Conservation (phyloP, 163 green algal species). For the Picocystis sp. region DNA sequence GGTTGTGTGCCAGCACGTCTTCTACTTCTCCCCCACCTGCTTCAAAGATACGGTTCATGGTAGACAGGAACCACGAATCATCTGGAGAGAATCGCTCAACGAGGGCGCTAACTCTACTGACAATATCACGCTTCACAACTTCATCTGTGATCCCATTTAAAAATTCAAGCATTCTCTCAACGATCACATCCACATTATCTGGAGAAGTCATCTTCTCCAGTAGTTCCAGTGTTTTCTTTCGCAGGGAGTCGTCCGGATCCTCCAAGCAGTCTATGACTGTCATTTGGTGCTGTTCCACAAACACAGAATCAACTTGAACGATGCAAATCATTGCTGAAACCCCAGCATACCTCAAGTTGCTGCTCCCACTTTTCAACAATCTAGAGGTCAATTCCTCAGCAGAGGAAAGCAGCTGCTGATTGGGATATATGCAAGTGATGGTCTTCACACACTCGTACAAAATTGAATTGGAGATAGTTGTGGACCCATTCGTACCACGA, state of each 20-base stretch:
- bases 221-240: constrained; percentile 86
- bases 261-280: constrained; percentile 85
- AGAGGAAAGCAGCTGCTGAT: constrained; percentile 48
- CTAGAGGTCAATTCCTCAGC: constrained; percentile 42
- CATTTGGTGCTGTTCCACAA: constrained; percentile 58
- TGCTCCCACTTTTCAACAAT: constrained; percentile 46
- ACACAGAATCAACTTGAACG: constrained; percentile 47
- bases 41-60: constrained; percentile 6
- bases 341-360: constrained; percentile 86
- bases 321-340: constrained; percentile 66
- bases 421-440: constrained; percentile 74
- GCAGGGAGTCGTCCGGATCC: constrained; percentile 80
- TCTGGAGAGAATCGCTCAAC: constrained; percentile 5
- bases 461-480: constrained; percentile 70
- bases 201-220: constrained; percentile 85
- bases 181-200: constrained; percentile 83
- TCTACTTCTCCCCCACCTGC: neutral
- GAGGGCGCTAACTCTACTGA: neutral
- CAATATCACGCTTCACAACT: constrained; percentile 1
- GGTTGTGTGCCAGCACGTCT: constrained; percentile 4
- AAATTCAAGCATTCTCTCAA: constrained; percentile 78
- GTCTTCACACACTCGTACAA: constrained; percentile 76
- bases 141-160: constrained; percentile 20
- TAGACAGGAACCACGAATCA: constrained; percentile 4
- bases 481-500: constrained; percentile 32